These are phyloP conservation scores for Alternaria infectoria DNA, from an alignment of 2,329 filamentous ascomycete species.

Conservation along the genomic window DNA sequence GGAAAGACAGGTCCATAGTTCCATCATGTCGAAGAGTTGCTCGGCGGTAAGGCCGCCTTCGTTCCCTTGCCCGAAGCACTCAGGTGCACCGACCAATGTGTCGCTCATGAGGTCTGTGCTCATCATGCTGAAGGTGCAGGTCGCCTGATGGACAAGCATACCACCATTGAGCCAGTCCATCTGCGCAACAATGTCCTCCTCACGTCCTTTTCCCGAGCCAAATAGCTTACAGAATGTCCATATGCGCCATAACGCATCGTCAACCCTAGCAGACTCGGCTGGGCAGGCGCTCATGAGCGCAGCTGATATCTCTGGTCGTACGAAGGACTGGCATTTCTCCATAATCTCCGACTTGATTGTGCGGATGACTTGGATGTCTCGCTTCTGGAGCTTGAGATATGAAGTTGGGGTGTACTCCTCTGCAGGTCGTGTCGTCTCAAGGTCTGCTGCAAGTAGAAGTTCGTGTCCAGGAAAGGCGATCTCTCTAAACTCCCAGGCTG, in stretches of 20 bases:
- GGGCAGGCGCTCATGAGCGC: constrained; percentile 59
- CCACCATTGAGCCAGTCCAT: constrained; percentile 69
- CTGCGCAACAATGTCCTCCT: constrained; percentile 65
- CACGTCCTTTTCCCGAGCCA: constrained; percentile 62
- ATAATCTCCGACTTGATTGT: constrained; percentile 64
- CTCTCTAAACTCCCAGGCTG: constrained; percentile 67
- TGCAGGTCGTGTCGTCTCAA: constrained; percentile 54
- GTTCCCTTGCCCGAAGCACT: constrained; percentile 66
- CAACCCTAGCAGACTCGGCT: constrained; percentile 58
- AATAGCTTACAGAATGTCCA: constrained; percentile 72
- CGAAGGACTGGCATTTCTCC: constrained; percentile 60
- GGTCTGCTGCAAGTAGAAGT: constrained; percentile 48
- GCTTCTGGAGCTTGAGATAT: constrained; percentile 59
- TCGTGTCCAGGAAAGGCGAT: constrained; percentile 60
- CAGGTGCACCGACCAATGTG: constrained; percentile 62
- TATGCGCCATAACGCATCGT: constrained; percentile 69
- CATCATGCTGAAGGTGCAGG: constrained; percentile 54
- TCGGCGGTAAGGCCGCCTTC: constrained; percentile 59
- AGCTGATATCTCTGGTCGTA: constrained; percentile 62
- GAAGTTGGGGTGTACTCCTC: constrained; percentile 61
- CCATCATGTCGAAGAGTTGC: constrained; percentile 68
- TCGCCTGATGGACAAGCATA: constrained; percentile 56
- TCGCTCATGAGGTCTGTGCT: constrained; percentile 60
- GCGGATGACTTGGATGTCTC: constrained; percentile 61
- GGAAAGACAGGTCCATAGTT: constrained; percentile 67